A percentile compares a stretch with the other conserved stretches of the same genome.
Evolutionary conservation across 1,284 basidiomycete species (phyloP).

Genomic region (Malassezia psittaci): DNA sequence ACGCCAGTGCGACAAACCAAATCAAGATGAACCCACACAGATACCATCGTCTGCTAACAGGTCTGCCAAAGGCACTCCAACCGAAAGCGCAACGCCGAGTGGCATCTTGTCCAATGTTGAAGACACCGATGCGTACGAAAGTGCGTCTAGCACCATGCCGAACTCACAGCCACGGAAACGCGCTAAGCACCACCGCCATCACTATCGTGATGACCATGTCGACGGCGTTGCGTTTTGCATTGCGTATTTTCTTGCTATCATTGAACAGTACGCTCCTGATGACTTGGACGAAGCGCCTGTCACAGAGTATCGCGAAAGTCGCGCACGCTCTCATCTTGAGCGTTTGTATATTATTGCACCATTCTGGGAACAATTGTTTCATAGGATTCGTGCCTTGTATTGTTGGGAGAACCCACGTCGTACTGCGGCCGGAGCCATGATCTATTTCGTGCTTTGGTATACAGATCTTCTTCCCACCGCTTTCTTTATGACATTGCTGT

Average conservation of each 20-base stretch:
- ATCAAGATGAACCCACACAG: background rate
- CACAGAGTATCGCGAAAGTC: constrained; percentile 39
- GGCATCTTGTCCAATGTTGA: background rate
- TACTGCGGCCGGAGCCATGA: constrained; percentile 39
- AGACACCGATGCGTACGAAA: background rate
- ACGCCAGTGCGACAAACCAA: background rate
- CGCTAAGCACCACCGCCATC: background rate
- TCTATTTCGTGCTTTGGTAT: constrained; percentile 47
- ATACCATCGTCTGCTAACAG: background rate
- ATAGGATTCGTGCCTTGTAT: constrained; percentile 20
- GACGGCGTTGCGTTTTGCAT: constrained; percentile 44
- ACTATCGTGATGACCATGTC: constrained; percentile 20
- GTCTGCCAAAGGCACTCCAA: too few species aligned
- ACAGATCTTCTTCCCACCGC: constrained; percentile 43
- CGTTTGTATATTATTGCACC: constrained; percentile 46
- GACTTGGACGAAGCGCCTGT: constrained; percentile 41
- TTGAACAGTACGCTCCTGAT: constrained; percentile 42
- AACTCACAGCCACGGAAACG: background rate
- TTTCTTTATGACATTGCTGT: constrained; percentile 38
- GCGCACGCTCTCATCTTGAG: constrained; percentile 40
- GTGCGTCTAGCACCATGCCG: background rate
- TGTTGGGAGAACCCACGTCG: constrained; percentile 23
- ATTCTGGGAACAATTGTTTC: constrained; percentile 43
- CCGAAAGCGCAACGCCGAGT: background rate
- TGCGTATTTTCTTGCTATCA: constrained; percentile 42